Conservation (phyloP, 2,329 filamentous ascomycete genomes). For the Pezicula radicicola region DNA sequence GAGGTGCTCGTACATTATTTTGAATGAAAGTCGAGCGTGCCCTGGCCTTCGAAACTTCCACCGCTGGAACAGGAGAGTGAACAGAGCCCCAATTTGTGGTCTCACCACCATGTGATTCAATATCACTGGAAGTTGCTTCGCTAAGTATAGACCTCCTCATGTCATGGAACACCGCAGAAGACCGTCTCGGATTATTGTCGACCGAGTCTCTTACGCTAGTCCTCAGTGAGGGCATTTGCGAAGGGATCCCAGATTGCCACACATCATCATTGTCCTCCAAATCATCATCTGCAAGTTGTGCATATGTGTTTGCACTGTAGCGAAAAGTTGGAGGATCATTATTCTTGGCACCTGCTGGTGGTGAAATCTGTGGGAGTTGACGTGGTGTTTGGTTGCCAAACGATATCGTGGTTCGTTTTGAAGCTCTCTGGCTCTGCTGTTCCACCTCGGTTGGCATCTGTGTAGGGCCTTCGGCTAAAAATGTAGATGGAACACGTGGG, state of each 20-base stretch:
- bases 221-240: slow-evolving; percentile 7
- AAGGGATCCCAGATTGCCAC: slow-evolving; percentile 35
- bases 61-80: slow-evolving; percentile 44
- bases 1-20: background rate
- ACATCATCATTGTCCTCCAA: slow-evolving; percentile 21
- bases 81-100: slow-evolving; percentile 47
- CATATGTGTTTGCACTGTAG: slow-evolving; percentile 30
- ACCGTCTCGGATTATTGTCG: slow-evolving; percentile 2
- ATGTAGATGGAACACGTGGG: slow-evolving; percentile 29
- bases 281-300: slow-evolving; percentile 31
- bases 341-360: background rate
- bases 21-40: slow-evolving; percentile 39
- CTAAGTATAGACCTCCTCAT: slow-evolving; percentile 35
- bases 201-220: slow-evolving; percentile 9
- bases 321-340: slow-evolving; percentile 15
- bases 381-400: slow-evolving; percentile 9
- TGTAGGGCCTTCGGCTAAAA: slow-evolving; percentile 15
- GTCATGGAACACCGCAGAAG: slow-evolving; percentile 18
- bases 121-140: slow-evolving; percentile 11
- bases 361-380: slow-evolving; percentile 2
- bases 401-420: slow-evolving; percentile 24
- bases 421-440: slow-evolving; percentile 17
- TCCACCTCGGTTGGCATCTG: slow-evolving; percentile 20
- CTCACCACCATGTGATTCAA: slow-evolving; percentile 36
- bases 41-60: slow-evolving; percentile 40